These are phyloP conservation scores for Boletus rubropictus DNA, from an alignment of 768 basidiomycete species.

Conservation along the genomic window DNA sequence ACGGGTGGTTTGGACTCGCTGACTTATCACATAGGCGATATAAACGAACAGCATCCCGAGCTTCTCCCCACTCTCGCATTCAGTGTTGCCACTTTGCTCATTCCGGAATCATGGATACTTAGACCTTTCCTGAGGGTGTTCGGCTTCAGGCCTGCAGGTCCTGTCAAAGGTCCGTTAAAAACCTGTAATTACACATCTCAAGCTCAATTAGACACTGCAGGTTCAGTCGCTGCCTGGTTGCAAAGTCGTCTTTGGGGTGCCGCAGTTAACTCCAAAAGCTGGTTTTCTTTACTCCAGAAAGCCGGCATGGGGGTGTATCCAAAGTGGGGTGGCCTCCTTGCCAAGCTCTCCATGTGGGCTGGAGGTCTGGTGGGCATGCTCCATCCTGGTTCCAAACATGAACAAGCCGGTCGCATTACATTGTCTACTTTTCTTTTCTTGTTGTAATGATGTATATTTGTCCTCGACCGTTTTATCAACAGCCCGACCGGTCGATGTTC, in stretches of 20 bases:
- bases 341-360: not conserved
- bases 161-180: conserved; percentile 9
- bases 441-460: too few relatives aligned
- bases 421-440: too few relatives aligned
- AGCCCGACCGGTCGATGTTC: too few relatives aligned
- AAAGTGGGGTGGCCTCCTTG: not conserved
- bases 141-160: conserved; percentile 16
- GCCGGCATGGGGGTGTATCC: conserved; percentile 11
- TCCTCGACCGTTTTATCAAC: too few relatives aligned
- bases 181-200: accelerated
- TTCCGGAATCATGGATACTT: conserved; percentile 16
- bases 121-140: conserved; percentile 7
- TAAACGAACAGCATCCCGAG: conserved; percentile 10
- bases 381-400: too few relatives aligned
- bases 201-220: not conserved
- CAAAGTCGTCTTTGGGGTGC: conserved; percentile 7
- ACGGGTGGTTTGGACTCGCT: not conserved
- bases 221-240: conserved; percentile 10
- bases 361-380: too few relatives aligned
- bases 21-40: conserved; percentile 4
- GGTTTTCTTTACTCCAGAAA: conserved; percentile 13
- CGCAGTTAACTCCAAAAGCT: conserved; percentile 1
- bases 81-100: conserved; percentile 2
- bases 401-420: too few relatives aligned
- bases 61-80: conserved; percentile 6